A percentile compares a stretch with the other conserved stretches of the same genome.
phyloP scores from a whole-genome alignment of 208 protist genomes.

The Leishmania mexicana region DNA sequence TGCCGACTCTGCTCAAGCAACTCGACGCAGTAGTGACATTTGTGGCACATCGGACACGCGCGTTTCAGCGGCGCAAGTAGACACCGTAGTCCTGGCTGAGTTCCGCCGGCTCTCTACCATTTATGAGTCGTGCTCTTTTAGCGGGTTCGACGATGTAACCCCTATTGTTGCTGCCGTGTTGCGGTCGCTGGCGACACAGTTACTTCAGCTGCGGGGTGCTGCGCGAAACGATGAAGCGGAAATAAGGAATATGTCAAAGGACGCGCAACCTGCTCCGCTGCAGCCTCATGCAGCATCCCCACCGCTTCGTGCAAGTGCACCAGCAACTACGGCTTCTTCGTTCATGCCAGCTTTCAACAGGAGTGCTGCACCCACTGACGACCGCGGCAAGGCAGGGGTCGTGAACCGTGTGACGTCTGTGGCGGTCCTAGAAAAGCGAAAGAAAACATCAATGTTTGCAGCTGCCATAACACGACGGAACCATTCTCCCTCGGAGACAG shows the following conservation, averaged over 20 bases:
- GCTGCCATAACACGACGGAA: neutral
- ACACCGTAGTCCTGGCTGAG: conserved; percentile 11
- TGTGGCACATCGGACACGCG: neutral
- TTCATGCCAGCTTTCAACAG: neutral
- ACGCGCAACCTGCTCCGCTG: neutral
- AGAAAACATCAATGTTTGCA: neutral
- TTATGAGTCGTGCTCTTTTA: neutral
- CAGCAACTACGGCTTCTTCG: neutral
- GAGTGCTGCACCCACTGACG: neutral
- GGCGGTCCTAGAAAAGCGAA: neutral
- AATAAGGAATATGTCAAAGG: neutral
- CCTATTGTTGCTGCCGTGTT: conserved; percentile 35
- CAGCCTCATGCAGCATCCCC: neutral
- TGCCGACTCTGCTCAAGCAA: neutral
- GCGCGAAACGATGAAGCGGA: neutral
- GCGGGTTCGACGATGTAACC: conserved; percentile 31
- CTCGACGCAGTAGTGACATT: neutral
- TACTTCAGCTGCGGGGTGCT: conserved; percentile 33
- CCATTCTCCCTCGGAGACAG: neutral
- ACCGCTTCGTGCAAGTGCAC: neutral
- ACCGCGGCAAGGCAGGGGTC: neutral
- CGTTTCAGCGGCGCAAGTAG: conserved; percentile 23
- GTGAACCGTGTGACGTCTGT: neutral
- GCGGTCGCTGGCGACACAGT: conserved; percentile 44
- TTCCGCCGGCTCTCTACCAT: conserved; percentile 2